Evolutionary conservation across 192 early-diverging fungal species (phyloP).

Genomic region (Geranomyces michiganensis): DNA sequence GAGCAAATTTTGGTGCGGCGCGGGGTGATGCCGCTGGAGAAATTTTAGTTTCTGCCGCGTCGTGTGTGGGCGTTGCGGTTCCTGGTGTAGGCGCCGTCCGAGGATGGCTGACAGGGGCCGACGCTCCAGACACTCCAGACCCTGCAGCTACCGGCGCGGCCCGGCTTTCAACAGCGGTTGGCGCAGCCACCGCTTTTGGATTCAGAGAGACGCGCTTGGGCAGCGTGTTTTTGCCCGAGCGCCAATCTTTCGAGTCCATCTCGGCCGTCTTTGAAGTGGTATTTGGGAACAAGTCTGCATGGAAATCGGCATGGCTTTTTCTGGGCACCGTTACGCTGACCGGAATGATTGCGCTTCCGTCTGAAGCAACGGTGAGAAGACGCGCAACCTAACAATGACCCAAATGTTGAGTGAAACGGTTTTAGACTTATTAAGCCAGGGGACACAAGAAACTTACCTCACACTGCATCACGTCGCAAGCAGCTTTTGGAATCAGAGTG

Average conservation of each 20-base stretch:
- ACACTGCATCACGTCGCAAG: slow-evolving; percentile 63
- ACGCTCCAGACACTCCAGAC: background rate
- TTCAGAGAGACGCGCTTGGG: slow-evolving; percentile 15
- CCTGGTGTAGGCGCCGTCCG: background rate
- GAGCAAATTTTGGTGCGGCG: slow-evolving; percentile 26
- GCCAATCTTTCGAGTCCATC: slow-evolving; percentile 64
- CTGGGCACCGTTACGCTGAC: slow-evolving; percentile 71
- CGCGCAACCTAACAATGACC: slow-evolving; percentile 57
- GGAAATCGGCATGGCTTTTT: slow-evolving; percentile 81
- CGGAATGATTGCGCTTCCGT: slow-evolving; percentile 66
- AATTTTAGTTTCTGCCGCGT: background rate
- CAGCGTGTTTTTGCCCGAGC: slow-evolving; percentile 38
- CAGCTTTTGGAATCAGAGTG: slow-evolving; percentile 68
- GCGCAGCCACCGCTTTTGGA: slow-evolving; percentile 4
- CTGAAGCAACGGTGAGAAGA: slow-evolving; percentile 57
- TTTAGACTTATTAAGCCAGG: too few relatives aligned
- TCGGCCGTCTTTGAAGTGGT: slow-evolving; percentile 53
- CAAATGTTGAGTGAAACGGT: too few relatives aligned
- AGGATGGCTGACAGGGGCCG: background rate
- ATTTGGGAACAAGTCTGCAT: slow-evolving; percentile 84
- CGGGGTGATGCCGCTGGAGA: slow-evolving; percentile 19
- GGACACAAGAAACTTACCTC: slow-evolving; percentile 35
- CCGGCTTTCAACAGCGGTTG: background rate
- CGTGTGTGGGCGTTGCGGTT: too few relatives aligned
- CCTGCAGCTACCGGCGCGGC: background rate